Evolutionary conservation across 2,329 filamentous ascomycete genomes (phyloP), one percentile per base, ranked within the genome.

Genomic region (Xylaria polymorpha): DNA sequence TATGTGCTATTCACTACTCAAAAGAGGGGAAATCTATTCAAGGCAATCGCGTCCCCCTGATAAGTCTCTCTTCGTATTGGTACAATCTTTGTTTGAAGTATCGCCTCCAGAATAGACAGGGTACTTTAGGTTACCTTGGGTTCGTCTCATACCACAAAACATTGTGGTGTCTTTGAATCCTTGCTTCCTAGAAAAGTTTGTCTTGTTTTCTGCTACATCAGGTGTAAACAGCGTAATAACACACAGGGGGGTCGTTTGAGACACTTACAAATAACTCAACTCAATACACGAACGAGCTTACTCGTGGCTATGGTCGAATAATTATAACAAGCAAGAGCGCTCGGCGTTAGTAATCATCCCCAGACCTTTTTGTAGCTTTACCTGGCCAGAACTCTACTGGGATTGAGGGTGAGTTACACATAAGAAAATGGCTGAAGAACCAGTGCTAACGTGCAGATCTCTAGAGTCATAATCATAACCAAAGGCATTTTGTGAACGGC

Each of bases 301-400:
- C 20, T 32, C 15, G 14, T 20, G 18, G 3, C 25, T 25, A 32
- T 8, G 22, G 53, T 46, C 4, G 25, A 29, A 29, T 10, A 14
- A 62, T 41, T 55, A 63, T 59, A 66, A 62, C 35, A 20, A 20
- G 51, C 29, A 9, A 9, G 44, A 35, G 51, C 22, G 51, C 65
- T 59, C 44, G 6, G 37, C 9, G 37, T 51, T 44, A 53, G 65
- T 63, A 29, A 62, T 58, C 35, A 25, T 22, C 14, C 22, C 15
- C 8, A n/a, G 43, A 14, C 2, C n/a, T n/a, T 35, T 29, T 35
- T 15, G 29, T 22, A 22, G 4, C 29, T 39, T 39, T 35, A 41
- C 25, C 18, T 9, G 18, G 22, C n/a, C 9, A 18, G 20, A 39
- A 15, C 20, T 39, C 9, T 39, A 39, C 56, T 3, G 14, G n/a